Percentiles rank a stretch among this genome's conserved stretches.
phyloP scores from a whole-genome alignment of 2,329 filamentous ascomycete genomes.

The Aureobasidium uvarum region DNA sequence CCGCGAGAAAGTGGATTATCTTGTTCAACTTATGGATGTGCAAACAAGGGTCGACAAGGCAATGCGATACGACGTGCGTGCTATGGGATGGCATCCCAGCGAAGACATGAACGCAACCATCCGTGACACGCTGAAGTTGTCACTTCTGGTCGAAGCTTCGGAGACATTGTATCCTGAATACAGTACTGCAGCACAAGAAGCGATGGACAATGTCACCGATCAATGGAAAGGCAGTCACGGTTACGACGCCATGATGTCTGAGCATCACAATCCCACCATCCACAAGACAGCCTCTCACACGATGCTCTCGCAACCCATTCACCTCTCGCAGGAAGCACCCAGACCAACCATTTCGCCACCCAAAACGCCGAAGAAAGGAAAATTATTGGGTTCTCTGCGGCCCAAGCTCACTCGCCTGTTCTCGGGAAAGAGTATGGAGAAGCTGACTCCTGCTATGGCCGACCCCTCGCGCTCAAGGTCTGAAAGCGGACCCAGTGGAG shows the following conservation, averaged over 20 bases:
- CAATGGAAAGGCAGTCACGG: constrained; percentile 26
- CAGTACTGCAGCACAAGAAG: constrained; percentile 43
- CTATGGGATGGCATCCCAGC: constrained; percentile 50
- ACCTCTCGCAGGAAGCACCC: neutral
- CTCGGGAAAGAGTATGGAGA: constrained; percentile 23
- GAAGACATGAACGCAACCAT: constrained; percentile 36
- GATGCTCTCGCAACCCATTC: constrained; percentile 14
- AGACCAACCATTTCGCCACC: constrained; percentile 10
- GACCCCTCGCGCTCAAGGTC: constrained; percentile 30
- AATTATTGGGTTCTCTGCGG: neutral
- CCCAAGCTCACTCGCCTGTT: constrained; percentile 22
- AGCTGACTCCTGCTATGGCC: neutral
- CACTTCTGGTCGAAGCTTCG: constrained; percentile 46
- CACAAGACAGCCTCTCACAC: constrained; percentile 24
- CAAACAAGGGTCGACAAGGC: constrained; percentile 47
- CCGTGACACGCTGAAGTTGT: constrained; percentile 45
- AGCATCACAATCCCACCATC: constrained; percentile 22
- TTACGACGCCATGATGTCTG: constrained; percentile 12
- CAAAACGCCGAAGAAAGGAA: constrained; percentile 13
- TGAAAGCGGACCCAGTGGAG: constrained; percentile 14
- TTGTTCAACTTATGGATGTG: constrained; percentile 46
- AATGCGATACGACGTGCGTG: constrained; percentile 47
- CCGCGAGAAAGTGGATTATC: constrained; percentile 45
- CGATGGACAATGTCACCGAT: constrained; percentile 45
- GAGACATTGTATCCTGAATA: constrained; percentile 47